These are phyloP conservation scores for Rhodotorula glutinis DNA, from an alignment of 1,284 basidiomycete genomes.

Conservation along the genomic window DNA sequence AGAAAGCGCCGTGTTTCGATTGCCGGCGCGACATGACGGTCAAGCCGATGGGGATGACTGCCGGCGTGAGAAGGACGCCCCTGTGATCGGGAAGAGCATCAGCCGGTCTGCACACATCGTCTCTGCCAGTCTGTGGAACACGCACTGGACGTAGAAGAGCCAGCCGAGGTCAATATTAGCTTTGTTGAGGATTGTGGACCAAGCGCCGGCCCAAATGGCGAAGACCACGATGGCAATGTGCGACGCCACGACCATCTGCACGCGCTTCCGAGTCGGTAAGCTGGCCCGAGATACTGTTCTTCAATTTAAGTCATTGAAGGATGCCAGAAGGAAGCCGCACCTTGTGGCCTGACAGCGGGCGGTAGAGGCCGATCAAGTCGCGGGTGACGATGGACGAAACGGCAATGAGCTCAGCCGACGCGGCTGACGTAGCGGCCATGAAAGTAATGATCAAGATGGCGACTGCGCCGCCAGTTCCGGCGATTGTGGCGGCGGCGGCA, in stretches of 20 bases:
- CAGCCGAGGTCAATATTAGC: conserved; percentile 62
- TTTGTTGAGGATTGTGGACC: conserved; percentile 80
- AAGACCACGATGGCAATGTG: conserved; percentile 53
- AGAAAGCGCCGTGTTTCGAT: conserved; percentile 15
- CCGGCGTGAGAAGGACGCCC: conserved; percentile 39
- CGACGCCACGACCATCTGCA: conserved; percentile 59
- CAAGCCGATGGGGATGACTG: conserved; percentile 39
- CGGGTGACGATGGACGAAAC: conserved; percentile 57
- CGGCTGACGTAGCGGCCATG: conserved; percentile 65
- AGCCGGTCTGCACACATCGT: too few species aligned
- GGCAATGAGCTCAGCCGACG: conserved; percentile 77
- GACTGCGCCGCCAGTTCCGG: conserved; percentile 71
- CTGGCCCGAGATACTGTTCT: too few species aligned
- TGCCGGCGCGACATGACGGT: conserved; percentile 37
- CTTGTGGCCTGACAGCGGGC: conserved; percentile 36
- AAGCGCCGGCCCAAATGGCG: conserved; percentile 71
- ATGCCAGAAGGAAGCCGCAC: background rate
- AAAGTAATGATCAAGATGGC: conserved; percentile 55
- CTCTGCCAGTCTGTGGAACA: too few species aligned
- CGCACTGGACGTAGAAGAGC: conserved; percentile 1
- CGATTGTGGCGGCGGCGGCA: conserved; percentile 56
- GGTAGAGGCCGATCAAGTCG: conserved; percentile 64
- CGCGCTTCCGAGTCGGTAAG: conserved; percentile 26
- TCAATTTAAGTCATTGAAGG: too few species aligned
- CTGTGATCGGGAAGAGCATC: too few species aligned